Conservation (phyloP, 2,329 filamentous ascomycete species). For the Fusarium drepaniforme region DNA sequence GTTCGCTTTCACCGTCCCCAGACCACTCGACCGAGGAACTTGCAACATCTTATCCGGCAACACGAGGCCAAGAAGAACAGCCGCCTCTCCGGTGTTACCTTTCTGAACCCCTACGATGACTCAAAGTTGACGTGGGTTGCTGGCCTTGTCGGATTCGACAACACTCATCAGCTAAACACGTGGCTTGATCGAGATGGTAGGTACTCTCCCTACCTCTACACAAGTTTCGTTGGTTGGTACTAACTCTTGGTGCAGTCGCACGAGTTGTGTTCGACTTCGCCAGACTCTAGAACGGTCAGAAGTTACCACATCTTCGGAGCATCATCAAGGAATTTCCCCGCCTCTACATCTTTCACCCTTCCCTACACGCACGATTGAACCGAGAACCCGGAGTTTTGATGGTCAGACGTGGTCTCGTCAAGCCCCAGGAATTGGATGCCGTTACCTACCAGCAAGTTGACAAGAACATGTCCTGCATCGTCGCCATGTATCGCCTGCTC, state of each 20-base stretch:
- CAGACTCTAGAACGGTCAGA: neutral
- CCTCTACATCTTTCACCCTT: neutral
- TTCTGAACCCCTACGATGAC: neutral
- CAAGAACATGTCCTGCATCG: no score
- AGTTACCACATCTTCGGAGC: neutral
- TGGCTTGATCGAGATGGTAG: neutral
- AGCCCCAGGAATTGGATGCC: no score
- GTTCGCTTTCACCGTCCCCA: neutral
- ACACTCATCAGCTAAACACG: neutral
- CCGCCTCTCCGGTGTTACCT: neutral
- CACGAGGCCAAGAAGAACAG: neutral
- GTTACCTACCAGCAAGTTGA: no score
- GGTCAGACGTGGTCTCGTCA: no score
- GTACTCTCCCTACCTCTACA: neutral
- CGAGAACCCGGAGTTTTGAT: no score
- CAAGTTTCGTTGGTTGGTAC: neutral
- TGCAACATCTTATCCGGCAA: neutral
- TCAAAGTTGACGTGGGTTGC: neutral
- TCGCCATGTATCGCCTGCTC: no score
- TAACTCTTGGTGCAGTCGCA: neutral
- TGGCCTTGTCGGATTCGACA: neutral
- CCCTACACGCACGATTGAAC: neutral
- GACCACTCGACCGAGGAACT: neutral
- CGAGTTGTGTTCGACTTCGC: neutral
- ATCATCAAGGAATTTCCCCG: neutral